Percentiles rank a stretch among this genome's conserved stretches.
Evolutionary conservation across 495 filamentous ascomycete genomes (phyloP).

Genomic region (Hypoxylon fragiforme): DNA sequence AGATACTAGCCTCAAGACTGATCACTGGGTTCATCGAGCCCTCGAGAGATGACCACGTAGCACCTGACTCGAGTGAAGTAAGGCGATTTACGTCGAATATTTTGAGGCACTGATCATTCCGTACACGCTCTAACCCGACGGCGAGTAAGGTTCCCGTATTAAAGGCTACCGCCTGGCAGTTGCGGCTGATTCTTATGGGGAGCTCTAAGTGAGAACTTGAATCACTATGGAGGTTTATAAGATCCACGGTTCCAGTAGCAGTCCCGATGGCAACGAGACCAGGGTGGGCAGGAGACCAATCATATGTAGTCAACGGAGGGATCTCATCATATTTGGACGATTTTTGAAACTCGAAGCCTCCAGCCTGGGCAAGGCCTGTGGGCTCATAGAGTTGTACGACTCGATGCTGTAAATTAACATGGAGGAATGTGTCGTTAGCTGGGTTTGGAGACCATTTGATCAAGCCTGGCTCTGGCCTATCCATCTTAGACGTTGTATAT

Average conservation of each 20-base stretch:
- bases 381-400: conserved; percentile 79
- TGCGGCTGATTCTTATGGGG: conserved; percentile 79
- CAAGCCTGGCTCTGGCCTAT: conserved; percentile 56
- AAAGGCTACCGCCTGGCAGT: conserved; percentile 91
- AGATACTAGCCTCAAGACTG: conserved; percentile 79
- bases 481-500: conserved; percentile 45
- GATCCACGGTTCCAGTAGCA: conserved; percentile 78
- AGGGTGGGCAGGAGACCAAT: conserved; percentile 78
- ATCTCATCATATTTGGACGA: conserved; percentile 76
- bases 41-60: conserved; percentile 43
- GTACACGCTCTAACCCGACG: conserved; percentile 84
- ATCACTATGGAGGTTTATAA: conserved; percentile 73
- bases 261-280: conserved; percentile 84
- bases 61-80: conserved; percentile 46
- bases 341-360: conserved; percentile 65
- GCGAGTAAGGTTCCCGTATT: conserved; percentile 77
- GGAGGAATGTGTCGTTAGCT: conserved; percentile 67
- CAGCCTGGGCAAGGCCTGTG: conserved; percentile 57
- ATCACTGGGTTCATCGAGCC: conserved; percentile 61
- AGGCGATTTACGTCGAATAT: conserved; percentile 87
- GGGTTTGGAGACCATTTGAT: conserved; percentile 91
- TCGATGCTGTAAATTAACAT: conserved; percentile 80
- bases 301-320: conserved; percentile 86
- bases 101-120: conserved; percentile 90
- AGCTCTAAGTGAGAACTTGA: conserved; percentile 69